These are phyloP conservation scores for Calonectria naviculata DNA, from an alignment of 2,329 filamentous ascomycete genomes.

Conservation along the genomic window DNA sequence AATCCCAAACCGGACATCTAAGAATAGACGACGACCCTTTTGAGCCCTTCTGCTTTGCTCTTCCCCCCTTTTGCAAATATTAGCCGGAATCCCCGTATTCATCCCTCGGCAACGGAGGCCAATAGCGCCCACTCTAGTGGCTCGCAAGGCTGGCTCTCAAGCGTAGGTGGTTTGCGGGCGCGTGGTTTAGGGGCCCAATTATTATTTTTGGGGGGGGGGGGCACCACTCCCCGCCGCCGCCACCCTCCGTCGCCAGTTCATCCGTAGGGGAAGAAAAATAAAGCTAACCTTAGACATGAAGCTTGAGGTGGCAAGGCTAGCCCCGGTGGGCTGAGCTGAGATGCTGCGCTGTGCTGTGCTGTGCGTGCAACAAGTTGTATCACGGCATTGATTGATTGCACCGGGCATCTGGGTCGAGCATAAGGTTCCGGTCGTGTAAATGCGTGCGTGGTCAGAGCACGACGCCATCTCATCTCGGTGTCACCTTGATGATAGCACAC, in stretches of 20 bases:
- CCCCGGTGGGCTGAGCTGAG: neutral
- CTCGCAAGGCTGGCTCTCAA: neutral
- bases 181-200: neutral
- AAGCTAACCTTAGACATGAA: slow-evolving; percentile 1
- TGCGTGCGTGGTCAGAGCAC: neutral
- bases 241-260: neutral
- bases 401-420: neutral
- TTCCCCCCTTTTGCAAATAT: neutral
- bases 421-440: neutral
- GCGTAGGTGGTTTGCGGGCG: neutral
- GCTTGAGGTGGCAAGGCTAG: neutral
- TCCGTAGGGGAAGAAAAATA: neutral
- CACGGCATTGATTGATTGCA: neutral
- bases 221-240: neutral
- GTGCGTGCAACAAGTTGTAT: neutral
- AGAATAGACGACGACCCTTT: neutral
- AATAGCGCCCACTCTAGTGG: neutral
- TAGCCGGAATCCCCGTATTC: neutral
- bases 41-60: neutral
- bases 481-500: neutral
- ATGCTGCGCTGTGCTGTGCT: neutral
- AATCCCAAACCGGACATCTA: neutral
- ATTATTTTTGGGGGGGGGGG: too few species aligned
- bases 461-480: neutral
- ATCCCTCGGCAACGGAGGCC: neutral